Evolutionary conservation across 495 filamentous ascomycete genomes (phyloP).

Genomic region (Rhypophila decipiens): DNA sequence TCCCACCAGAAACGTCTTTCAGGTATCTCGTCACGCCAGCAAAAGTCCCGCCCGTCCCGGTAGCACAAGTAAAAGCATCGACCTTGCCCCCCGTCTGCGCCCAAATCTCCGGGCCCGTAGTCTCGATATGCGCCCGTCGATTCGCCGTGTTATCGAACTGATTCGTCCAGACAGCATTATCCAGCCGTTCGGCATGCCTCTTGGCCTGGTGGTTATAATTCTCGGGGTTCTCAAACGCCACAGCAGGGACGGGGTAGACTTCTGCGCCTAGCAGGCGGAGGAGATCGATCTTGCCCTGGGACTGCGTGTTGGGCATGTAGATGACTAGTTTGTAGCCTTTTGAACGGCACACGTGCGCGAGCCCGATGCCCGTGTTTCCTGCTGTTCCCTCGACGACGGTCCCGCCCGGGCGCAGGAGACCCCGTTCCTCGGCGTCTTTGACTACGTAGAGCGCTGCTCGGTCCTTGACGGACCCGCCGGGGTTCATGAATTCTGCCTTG

Average conservation of each 20-base stretch:
- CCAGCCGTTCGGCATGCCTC: conserved; percentile 74
- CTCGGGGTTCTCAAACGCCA: conserved; percentile 89
- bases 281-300: conserved; percentile 94
- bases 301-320: conserved; percentile 99
- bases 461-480: conserved; percentile 94
- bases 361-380: conserved; percentile 95
- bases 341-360: conserved; percentile 91
- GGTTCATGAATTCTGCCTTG: conserved; percentile 98
- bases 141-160: conserved; percentile 98
- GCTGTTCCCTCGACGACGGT: conserved; percentile 96
- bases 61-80: conserved; percentile 92
- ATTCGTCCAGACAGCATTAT: conserved; percentile 97
- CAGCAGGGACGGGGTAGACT: conserved; percentile 94
- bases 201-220: conserved; percentile 98
- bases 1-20: conserved; percentile 72
- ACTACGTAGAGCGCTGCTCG: conserved; percentile 92
- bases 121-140: conserved; percentile 89
- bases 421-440: conserved; percentile 84
- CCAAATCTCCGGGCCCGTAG: conserved; percentile 97
- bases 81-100: conserved; percentile 80
- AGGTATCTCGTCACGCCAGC: conserved; percentile 86
- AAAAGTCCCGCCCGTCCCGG: conserved; percentile 87
- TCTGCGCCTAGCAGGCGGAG: conserved; percentile 89
- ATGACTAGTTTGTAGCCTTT: conserved; percentile 94
- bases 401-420: conserved; percentile 73